Percentiles rank a stretch among this genome's conserved stretches.
phyloP scores from a whole-genome alignment of 2,329 filamentous ascomycete genomes.

The Alternaria angustiovoidea region DNA sequence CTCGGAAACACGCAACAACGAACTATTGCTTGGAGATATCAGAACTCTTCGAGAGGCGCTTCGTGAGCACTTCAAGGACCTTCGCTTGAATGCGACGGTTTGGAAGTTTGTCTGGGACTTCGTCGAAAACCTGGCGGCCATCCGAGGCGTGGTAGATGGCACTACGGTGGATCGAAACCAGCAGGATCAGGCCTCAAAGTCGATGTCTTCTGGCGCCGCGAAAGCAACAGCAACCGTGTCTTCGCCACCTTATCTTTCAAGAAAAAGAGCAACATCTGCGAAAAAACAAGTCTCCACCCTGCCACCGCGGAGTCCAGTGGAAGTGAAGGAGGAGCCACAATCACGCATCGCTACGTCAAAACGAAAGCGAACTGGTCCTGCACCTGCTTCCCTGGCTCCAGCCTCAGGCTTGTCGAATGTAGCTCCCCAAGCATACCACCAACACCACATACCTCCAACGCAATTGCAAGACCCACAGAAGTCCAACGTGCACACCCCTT shows the following conservation, averaged over 20 bases:
- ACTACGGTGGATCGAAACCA: slow-evolving; percentile 24
- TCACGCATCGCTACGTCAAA: slow-evolving; percentile 17
- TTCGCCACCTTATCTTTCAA: neutral
- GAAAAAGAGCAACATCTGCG: neutral
- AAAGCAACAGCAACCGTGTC: neutral
- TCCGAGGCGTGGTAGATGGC: slow-evolving; percentile 36
- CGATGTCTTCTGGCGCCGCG: neutral
- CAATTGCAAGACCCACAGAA: neutral
- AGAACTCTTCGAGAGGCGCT: slow-evolving; percentile 32
- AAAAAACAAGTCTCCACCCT: neutral
- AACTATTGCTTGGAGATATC: slow-evolving; percentile 43
- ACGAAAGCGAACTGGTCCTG: slow-evolving; percentile 23
- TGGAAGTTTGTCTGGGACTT: slow-evolving; percentile 48
- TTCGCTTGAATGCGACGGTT: slow-evolving; percentile 32
- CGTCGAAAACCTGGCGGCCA: slow-evolving; percentile 37
- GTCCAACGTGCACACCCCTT: neutral
- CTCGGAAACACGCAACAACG: slow-evolving; percentile 36
- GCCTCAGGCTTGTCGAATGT: neutral
- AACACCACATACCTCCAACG: neutral
- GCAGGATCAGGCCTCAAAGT: neutral
- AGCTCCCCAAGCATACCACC: neutral
- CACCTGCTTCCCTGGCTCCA: neutral
- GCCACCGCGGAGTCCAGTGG: slow-evolving; percentile 1
- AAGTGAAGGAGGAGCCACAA: neutral
- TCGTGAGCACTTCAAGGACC: slow-evolving; percentile 39